Base-by-base conservation (phyloP, 2,329 filamentous ascomycete genomes). In the Aspergillus clavatus region DNA sequence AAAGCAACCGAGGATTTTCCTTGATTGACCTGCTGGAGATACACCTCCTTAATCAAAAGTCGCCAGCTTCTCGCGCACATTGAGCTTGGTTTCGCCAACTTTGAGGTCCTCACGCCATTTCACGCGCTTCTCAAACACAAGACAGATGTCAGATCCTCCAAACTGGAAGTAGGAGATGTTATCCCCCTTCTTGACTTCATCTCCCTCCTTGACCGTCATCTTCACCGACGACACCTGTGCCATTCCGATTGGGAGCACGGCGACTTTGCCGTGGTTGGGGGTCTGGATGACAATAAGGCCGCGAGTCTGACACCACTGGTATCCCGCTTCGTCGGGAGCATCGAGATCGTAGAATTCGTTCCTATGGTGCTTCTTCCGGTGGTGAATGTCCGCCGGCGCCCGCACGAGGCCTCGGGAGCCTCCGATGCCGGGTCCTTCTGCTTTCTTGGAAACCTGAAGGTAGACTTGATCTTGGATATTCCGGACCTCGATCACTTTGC, bases 171-270 rank as follows among this genome's bases (percentile, higher is more conserved):
- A 65, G 1, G 63, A 66, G 47, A 74, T 66, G 47, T 73, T 68
- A 2, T 73, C 56, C 1, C 70, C 70, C 49, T 73, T 74, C n/a
- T 60, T 45, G 14, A 70, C 8, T 2, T 26, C 24, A 7, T 58
- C 47, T 0, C 53, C 63, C 23, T 41, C 36, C 7, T 50, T 29
- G 0, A 45, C 43, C 2, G 58, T 59, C 14, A 71, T 29, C 19
- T 59, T 60, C 1, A 73, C 65, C 1, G 67, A 72, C 1, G 69
- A 72, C 1, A 73, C 65, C 38, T 69, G 63, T 3, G 66, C 69
- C 71, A 74, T 74, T 7, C 70, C 70, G 39, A 73, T 68, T 0
- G 71, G 70, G 28, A 74, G 41, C n/a, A 73, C 59, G 7, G 69
- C 71, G 5, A 73, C 69, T 24, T 63, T 54, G 2, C 69, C 67